Percentiles rank a stretch among this genome's conserved stretches.
These are phyloP conservation scores for Fusarium transvaalense DNA, from an alignment of 2,329 filamentous ascomycete genomes.

Conservation along the genomic window DNA sequence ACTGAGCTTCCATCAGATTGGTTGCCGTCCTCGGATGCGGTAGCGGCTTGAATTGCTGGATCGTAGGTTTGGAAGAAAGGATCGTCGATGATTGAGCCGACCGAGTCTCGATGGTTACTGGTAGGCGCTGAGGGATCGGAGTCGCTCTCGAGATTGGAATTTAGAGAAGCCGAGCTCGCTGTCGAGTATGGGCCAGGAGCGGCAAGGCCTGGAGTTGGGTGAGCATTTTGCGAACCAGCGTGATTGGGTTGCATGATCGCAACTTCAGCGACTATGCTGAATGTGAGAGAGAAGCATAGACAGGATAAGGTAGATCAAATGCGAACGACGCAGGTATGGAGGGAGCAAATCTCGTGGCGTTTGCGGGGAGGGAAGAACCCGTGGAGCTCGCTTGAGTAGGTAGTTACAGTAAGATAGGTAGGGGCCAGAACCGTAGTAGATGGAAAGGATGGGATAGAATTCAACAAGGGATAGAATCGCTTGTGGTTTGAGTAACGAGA, in stretches of 20 bases:
- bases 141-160: constrained; percentile 43
- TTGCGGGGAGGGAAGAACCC: constrained; percentile 43
- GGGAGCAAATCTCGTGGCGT: constrained; percentile 37
- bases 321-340: constrained; percentile 35
- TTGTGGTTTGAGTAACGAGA: constrained; percentile 29
- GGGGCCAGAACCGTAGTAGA: constrained; percentile 18
- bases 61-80: constrained; percentile 66
- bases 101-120: constrained; percentile 59
- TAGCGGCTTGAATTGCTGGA: constrained; percentile 47
- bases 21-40: constrained; percentile 43
- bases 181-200: constrained; percentile 29
- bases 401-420: constrained; percentile 13
- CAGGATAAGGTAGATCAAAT: constrained; percentile 19
- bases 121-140: constrained; percentile 32
- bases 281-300: constrained; percentile 45
- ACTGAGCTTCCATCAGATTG: constrained; percentile 44
- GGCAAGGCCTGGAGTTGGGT: constrained; percentile 43
- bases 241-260: constrained; percentile 49
- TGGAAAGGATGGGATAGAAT: constrained; percentile 3
- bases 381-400: constrained; percentile 31
- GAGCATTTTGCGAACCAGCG: constrained; percentile 46
- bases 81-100: constrained; percentile 67
- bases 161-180: constrained; percentile 40
- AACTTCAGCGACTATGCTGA: constrained; percentile 48
- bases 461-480: constrained; percentile 20